Percentiles rank a stretch among this genome's conserved stretches.
These are phyloP conservation scores for Desmodesmus armatus DNA, from an alignment of 139 green algal genomes.

Conservation along the genomic window DNA sequence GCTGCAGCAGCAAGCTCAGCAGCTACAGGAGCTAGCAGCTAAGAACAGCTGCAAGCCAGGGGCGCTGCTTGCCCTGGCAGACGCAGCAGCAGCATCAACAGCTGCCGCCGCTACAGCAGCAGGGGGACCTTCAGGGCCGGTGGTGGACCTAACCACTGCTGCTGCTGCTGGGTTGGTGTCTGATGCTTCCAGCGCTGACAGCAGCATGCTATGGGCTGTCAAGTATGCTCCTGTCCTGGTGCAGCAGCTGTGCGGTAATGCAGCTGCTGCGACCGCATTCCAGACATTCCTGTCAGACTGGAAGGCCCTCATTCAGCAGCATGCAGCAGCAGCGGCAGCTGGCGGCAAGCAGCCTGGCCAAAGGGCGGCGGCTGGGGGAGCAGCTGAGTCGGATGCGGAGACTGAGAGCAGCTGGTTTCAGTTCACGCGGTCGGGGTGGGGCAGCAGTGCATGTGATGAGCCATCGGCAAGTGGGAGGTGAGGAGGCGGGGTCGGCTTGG, in stretches of 20 bases:
- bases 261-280: constrained; percentile 1
- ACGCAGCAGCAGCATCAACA: constrained; percentile 11
- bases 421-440: not conserved
- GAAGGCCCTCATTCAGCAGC: constrained; percentile 25
- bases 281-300: constrained; percentile 42
- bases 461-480: not conserved
- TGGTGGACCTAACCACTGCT: not conserved
- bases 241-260: constrained; percentile 43
- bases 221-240: constrained; percentile 41
- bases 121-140: not conserved
- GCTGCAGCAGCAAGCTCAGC: not conserved
- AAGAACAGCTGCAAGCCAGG: not conserved
- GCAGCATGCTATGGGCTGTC: constrained; percentile 37
- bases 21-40: not conserved
- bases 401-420: constrained; percentile 28
- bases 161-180: not conserved
- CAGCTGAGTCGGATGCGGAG: not conserved
- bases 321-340: constrained; percentile 2
- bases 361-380: not conserved
- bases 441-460: not conserved
- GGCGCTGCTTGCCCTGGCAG: not conserved
- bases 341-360: not conserved
- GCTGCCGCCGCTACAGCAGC: not conserved
- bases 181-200: not conserved
- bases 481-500: not conserved